Percentiles rank a stretch among this genome's conserved stretches.
Evolutionary conservation across 176 grass and related monocot species (phyloP).

Genomic region (Juncus inflexus): DNA sequence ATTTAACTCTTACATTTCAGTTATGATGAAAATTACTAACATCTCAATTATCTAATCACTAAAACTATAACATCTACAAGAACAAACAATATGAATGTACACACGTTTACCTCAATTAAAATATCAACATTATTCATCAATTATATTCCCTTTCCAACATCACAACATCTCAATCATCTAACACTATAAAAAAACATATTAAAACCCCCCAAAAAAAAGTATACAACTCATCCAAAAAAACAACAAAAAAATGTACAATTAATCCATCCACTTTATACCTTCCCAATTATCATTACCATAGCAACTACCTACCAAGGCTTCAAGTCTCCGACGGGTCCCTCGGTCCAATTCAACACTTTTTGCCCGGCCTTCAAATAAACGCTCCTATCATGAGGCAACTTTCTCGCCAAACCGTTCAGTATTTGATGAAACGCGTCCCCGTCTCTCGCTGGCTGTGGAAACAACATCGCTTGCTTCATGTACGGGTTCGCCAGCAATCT

Average conservation of each 20-base stretch:
- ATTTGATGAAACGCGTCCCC: conserved; percentile 96
- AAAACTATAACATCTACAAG: conserved; percentile 16
- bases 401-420: conserved; percentile 70
- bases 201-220: not conserved
- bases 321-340: conserved; percentile 53
- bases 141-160: not conserved
- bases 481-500: conserved; percentile 79
- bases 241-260: conserved; percentile 64
- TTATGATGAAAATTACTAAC: no score
- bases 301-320: conserved; percentile 66
- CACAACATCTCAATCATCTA: not conserved
- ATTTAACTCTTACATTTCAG: no score
- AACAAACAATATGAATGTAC: not conserved
- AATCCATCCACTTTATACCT: conserved; percentile 31
- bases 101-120: not conserved
- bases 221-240: not conserved
- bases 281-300: conserved; percentile 12
- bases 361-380: conserved; percentile 70
- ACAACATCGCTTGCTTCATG: conserved; percentile 90
- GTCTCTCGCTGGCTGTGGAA: conserved; percentile 67
- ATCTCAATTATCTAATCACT: no score
- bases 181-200: not conserved
- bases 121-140: conserved; percentile 2
- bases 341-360: conserved; percentile 81
- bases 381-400: conserved; percentile 58